Evolutionary conservation across 306 rosid species (phyloP).

Genomic region (Citrullus mucosospermus): DNA sequence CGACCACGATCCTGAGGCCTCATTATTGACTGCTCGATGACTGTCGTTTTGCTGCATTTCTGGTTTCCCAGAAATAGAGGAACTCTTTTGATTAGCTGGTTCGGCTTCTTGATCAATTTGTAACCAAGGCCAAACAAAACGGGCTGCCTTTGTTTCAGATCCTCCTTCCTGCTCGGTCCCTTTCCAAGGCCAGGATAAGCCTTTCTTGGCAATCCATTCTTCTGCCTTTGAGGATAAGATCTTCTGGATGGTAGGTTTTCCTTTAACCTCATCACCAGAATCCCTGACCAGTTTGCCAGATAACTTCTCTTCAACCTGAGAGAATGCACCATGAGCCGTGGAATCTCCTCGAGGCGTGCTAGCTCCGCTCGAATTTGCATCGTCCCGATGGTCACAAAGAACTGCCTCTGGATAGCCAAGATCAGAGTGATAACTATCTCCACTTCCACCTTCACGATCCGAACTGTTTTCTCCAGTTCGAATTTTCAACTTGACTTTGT

Average conservation of each 20-base stretch:
- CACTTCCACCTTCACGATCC: slow-evolving; percentile 61
- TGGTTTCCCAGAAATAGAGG: slow-evolving; percentile 26
- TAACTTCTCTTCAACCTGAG: slow-evolving; percentile 44
- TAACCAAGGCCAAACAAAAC: slow-evolving; percentile 43
- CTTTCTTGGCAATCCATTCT: slow-evolving; percentile 82
- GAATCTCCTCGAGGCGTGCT: slow-evolving; percentile 85
- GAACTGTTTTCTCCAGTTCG: slow-evolving; percentile 43
- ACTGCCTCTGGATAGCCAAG: slow-evolving; percentile 36
- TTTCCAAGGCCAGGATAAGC: slow-evolving; percentile 86
- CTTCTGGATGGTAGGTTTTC: slow-evolving; percentile 52
- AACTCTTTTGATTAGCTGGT: slow-evolving; percentile 25
- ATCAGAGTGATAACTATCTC: slow-evolving; percentile 59
- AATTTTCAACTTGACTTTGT: slow-evolving; percentile 75
- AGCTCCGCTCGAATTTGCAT: slow-evolving; percentile 89
- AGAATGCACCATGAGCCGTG: slow-evolving; percentile 41
- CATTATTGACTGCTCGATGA: slow-evolving; percentile 41
- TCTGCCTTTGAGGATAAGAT: slow-evolving; percentile 62
- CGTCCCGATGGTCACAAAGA: slow-evolving; percentile 59
- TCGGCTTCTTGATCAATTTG: slow-evolving; percentile 64
- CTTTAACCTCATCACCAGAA: slow-evolving; percentile 58
- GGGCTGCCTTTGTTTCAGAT: slow-evolving; percentile 35
- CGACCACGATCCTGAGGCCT: slow-evolving; percentile 72
- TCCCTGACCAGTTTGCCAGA: slow-evolving; percentile 44
- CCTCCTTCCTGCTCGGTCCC: slow-evolving; percentile 55
- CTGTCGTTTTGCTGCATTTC: slow-evolving; percentile 47